phyloP scores from a whole-genome alignment of 257 asterid species.

The Ligustrum vulgare region DNA sequence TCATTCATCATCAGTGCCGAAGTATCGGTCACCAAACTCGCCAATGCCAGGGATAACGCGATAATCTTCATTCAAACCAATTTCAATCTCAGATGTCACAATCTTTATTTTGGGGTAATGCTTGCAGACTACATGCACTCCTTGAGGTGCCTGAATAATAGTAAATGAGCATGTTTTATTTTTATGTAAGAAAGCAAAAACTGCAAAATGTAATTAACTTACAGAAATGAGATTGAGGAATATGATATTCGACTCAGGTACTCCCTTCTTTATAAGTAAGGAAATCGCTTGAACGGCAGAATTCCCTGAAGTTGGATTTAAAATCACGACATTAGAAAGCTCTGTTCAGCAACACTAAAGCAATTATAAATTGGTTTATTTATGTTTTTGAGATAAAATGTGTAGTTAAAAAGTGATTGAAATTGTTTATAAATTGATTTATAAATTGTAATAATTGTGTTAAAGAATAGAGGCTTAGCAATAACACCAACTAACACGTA shows the following conservation, averaged over 20 bases:
- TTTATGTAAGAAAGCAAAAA: not conserved
- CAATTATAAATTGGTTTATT: too few species aligned
- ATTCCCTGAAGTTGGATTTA: conserved; percentile 58
- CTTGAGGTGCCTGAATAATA: conserved; percentile 85
- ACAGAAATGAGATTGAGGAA: conserved; percentile 96
- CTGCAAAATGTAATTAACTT: conserved; percentile 29
- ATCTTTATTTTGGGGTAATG: conserved; percentile 88
- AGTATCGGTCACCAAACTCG: conserved; percentile 93
- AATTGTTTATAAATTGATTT: too few species aligned
- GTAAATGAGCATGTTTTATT: not conserved
- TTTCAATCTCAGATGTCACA: conserved; percentile 98
- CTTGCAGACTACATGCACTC: conserved; percentile 89
- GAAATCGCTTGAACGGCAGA: conserved; percentile 94
- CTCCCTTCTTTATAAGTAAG: conserved; percentile 89
- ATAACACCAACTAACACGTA: not conserved
- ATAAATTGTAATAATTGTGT: too few species aligned
- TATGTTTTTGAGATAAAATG: too few species aligned
- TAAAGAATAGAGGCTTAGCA: not conserved
- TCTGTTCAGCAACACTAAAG: too few species aligned
- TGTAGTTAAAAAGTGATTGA: too few species aligned
- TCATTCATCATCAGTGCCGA: conserved; percentile 91
- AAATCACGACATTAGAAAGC: not conserved
- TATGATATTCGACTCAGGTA: conserved; percentile 88
- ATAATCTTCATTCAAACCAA: conserved; percentile 73
- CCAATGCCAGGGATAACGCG: conserved; percentile 99